Evolutionary conservation across 2,329 filamentous ascomycete genomes (phyloP), one percentile per base, ranked within the genome.

Genomic region (Myriosclerotinia duriaeana): DNA sequence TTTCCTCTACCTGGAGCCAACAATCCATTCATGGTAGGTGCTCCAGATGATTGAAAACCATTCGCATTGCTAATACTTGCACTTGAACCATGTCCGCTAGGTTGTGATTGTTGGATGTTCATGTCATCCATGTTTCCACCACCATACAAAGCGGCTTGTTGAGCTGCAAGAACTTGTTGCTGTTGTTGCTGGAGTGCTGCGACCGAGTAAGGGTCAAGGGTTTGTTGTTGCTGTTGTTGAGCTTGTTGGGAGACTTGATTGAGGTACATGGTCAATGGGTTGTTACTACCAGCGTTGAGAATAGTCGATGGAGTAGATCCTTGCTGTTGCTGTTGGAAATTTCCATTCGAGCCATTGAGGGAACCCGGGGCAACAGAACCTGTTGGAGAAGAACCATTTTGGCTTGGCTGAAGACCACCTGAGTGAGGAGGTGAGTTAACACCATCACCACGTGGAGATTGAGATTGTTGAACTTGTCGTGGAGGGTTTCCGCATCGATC

Each of bases 401-500:
- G 74, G 65, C 73, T 75, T 26, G 72, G 68, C 52, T 75, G 73
- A 46, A 75, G 71, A 40, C 74, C 74, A 65, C 74, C 73, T 42
- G 74, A 75, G 67, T 75, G 73, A 60, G 82, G 81, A 40, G 86
- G 85, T 26, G 86, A 86, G 17, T 83, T 79, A 4, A 84, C 80
- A 62, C 83, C 85, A 62, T 89, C 89, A 68, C 81, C 85, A 72
- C 81, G 86, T 64, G 92, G 90, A 67, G 89, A 89, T 71, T 83
- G 82, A 64, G 84, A 82, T 72, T 89, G 81, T 71, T 83, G 82
- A 71, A 91, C 85, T 80, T 98, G 95, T 68, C 95, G 89, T 54
- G 95, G 95, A 63, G 95, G 90, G 80, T 99, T 99, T 72, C 95
- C 95, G 75, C 95, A 99, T 66, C 95, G 89, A 77, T 99, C 95